Conservation (phyloP, 2,329 filamentous ascomycete species). For the Sporothrix luriei region DNA sequence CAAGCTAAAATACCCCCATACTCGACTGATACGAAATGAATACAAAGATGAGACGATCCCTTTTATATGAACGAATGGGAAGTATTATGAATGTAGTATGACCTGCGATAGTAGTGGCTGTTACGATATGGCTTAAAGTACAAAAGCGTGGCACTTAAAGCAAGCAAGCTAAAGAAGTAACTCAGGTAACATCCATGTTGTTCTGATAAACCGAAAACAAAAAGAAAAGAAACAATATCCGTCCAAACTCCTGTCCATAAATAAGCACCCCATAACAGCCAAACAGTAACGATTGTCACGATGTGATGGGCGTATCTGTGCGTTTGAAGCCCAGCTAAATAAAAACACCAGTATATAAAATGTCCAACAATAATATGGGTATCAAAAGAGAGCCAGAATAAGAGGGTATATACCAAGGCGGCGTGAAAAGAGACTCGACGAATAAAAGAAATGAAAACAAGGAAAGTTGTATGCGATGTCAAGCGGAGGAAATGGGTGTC, state of each 20-base stretch:
- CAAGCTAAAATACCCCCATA: slow-evolving; percentile 20
- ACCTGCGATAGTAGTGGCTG: neutral
- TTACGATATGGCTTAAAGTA: too few species aligned
- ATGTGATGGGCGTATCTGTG: neutral
- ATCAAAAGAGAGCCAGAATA: slow-evolving; percentile 20
- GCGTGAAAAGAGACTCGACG: neutral
- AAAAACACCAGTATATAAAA: slow-evolving; percentile 4
- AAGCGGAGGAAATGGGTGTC: too few species aligned
- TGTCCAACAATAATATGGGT: slow-evolving; percentile 9
- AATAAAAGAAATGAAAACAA: neutral
- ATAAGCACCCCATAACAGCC: neutral
- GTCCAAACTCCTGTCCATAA: neutral
- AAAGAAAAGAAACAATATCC: neutral
- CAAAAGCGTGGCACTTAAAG: neutral
- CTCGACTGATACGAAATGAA: slow-evolving; percentile 21
- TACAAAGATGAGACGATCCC: neutral
- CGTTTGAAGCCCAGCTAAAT: neutral
- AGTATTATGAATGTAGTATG: neutral
- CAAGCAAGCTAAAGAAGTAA: neutral
- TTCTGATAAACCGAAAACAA: neutral
- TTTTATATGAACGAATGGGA: neutral
- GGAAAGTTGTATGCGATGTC: neutral
- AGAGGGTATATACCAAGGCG: slow-evolving; percentile 1
- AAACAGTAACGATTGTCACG: neutral
- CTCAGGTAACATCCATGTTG: neutral